phyloP scores from a whole-genome alignment of 2,329 filamentous ascomycete genomes.

The Cadophora malorum region DNA sequence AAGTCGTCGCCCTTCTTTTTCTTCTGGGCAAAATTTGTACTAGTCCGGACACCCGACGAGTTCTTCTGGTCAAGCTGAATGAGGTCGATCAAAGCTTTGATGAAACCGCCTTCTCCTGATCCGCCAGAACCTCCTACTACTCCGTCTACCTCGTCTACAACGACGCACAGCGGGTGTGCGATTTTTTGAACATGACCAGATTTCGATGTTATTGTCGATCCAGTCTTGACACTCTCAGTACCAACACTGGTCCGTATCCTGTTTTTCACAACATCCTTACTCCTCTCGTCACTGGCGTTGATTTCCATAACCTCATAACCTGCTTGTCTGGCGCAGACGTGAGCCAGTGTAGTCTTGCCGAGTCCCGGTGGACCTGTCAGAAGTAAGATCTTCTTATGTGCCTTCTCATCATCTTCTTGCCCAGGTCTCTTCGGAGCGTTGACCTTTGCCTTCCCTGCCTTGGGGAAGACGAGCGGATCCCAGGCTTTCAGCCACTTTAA shows the following conservation, averaged over 20 bases:
- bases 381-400: slow-evolving; percentile 86
- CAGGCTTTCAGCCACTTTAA: slow-evolving; percentile 93
- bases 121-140: slow-evolving; percentile 81
- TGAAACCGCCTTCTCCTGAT: slow-evolving; percentile 89
- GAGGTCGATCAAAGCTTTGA: slow-evolving; percentile 92
- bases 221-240: slow-evolving; percentile 89
- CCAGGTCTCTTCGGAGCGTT: slow-evolving; percentile 50
- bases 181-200: slow-evolving; percentile 67
- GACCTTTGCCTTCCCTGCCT: slow-evolving; percentile 62
- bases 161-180: slow-evolving; percentile 86
- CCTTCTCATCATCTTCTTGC: slow-evolving; percentile 69
- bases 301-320: slow-evolving; percentile 97
- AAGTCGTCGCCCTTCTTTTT: slow-evolving; percentile 85
- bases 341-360: slow-evolving; percentile 94
- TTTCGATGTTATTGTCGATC: slow-evolving; percentile 60
- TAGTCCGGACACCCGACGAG: slow-evolving; percentile 47
- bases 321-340: slow-evolving; percentile 93
- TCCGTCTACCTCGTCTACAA: slow-evolving; percentile 97
- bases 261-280: slow-evolving; percentile 85
- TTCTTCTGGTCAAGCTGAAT: slow-evolving; percentile 89
- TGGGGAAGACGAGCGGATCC: slow-evolving; percentile 91
- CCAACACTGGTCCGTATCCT: slow-evolving; percentile 90
- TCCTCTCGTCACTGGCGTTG: slow-evolving; percentile 96
- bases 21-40: slow-evolving; percentile 46
- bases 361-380: slow-evolving; percentile 91